Evolutionary conservation across 306 rosid genomes (phyloP), one percentile per base, ranked within the genome.

Genomic region (Malus sieversii): DNA sequence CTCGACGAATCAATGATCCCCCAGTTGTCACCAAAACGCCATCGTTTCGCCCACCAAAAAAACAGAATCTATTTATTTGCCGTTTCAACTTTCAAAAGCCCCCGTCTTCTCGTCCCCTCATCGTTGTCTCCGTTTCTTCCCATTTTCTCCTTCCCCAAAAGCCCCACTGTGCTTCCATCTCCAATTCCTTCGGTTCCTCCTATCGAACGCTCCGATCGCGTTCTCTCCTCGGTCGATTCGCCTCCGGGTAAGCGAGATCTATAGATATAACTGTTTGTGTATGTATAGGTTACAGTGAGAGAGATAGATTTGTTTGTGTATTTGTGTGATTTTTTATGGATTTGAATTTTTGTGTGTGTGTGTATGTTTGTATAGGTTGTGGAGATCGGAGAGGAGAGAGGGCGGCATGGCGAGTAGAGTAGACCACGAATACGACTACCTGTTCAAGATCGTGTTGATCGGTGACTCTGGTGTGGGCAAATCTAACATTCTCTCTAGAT

Each of bases 381-480:
- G 79, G 81, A 73, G 83, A 85, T 87, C 72, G 22, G 82, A 71
- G 87, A 84, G 86, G 88, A 77, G 84, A 83, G 80, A 82, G 66
- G 82, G 79, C 16, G 3, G 84, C 68, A 95, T 95, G 99, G 96
- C 96, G 73, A 87, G 93, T 83, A 87, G 93, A 64, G 99, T 92
- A 11, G 98, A 92, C 90, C 97, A 95, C 76, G 97, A 95, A 87
- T 95, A 95, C 74, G 98, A 95, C 77, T 92, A 95, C 65, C 75
- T 95, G 57, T 95, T 95, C 85, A 92, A 95, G 98, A 95, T 92
- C 89, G 98, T 92, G 66, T 77, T 95, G 93, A 95, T 92, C 85
- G 98, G 97, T 8, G 97, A 95, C 85, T 95, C 98, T 19, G 98
- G 98, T 15, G 98, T 95, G 1, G 98, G 98, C 1, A 95, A 95